Base-by-base conservation (phyloP, 1,139 yeast species). In the Geotrichum bryndzae region DNA sequence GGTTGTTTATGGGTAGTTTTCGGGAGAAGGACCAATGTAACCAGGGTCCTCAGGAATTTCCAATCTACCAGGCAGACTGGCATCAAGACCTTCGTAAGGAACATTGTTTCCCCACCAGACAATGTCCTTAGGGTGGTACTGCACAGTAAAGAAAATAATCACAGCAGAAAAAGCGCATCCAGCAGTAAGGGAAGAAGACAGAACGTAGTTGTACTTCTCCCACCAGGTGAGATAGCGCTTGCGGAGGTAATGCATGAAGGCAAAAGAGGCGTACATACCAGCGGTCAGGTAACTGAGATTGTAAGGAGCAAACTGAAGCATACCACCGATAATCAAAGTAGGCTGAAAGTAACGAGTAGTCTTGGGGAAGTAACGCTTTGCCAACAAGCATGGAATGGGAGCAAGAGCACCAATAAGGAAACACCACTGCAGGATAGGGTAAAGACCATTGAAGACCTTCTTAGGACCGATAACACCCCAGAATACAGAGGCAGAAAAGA, bases 381-480 rank as follows among this genome's bases (percentile, higher is more conserved):
- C 74, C 67, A 73, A 57, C 77, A 76, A 68, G 78, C 81, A 55
- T 73, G 76, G 66, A 74, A 68, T 48, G 2, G 81, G 82, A 22
- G 79, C 67, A 1, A 80, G 63, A 31, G 78, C 79, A 0, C 88
- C 88, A 57, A 84, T 76, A 57, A 83, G 73, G 78, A 84, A 84
- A 64, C 83, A 78, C 74, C 73, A 82, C 64, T 74, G 73, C 66
- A 81, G 72, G 31, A 74, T 68, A 15, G 84, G 84, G 64, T 81
- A 81, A 23, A 80, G 72, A 0, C 77, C 77, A 54, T 69, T 68
- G 66, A 84, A 83, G 22, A 83, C 80, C 61, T 80, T 78, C 69
- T 79, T 76, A 27, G 89, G 89, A 35, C 87, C 88, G 68, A 85
- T 83, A 60, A 80, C 81, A 66, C 88, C 88, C 82, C 82, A 83